Evolutionary conservation across 352 stramenopile species (phyloP), one percentile per base, ranked within the genome.

Genomic region (Globisporangium cystogenes): DNA sequence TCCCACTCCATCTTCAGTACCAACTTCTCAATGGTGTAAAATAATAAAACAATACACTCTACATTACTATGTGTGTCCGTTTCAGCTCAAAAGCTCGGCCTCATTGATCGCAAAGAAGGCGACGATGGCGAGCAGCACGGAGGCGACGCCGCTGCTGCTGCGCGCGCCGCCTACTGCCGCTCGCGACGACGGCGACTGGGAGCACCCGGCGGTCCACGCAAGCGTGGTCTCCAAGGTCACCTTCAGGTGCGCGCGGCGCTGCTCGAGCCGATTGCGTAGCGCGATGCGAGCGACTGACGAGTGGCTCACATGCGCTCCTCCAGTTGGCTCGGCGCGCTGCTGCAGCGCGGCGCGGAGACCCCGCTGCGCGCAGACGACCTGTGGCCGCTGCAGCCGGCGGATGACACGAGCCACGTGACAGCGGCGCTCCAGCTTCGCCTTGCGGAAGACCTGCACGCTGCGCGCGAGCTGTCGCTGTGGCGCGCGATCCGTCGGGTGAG

Each of bases 321-420:
- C 31, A 67, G 61, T 26, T 87, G 73, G 73, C 63, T 87, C 21
- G 62, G 65, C 1, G 60, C 24, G 21, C 51, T 85, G 24, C 47
- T 85, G 7, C 12, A 51, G 37, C 68, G 65, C 14, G 73, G 76
- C 10, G 69, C 74, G 0, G 21, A 39, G 7, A 55, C 56, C n/a
- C 73, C 76, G 35, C 64, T 87, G 5, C 53, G 69, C 27, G 45
- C 62, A 16, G 8, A 55, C 8, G 61, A 87, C 59, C 51, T 87
- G 5, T 77, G 73, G 73, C 8, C 44, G 14, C 60, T 87, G 36
- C 54, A 72, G 6, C 36, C 27, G 10, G 23, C 48, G 10, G 73
- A 87, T 35, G 67, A 82, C 21, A 59, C 43, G 24, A 31, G 12
- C 35, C 52, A 52, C 24, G 52, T 59, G 23, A 20, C 52, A 7